Base-by-base conservation (phyloP, 352 stramenopile species). In the Phytopythium montanum region DNA sequence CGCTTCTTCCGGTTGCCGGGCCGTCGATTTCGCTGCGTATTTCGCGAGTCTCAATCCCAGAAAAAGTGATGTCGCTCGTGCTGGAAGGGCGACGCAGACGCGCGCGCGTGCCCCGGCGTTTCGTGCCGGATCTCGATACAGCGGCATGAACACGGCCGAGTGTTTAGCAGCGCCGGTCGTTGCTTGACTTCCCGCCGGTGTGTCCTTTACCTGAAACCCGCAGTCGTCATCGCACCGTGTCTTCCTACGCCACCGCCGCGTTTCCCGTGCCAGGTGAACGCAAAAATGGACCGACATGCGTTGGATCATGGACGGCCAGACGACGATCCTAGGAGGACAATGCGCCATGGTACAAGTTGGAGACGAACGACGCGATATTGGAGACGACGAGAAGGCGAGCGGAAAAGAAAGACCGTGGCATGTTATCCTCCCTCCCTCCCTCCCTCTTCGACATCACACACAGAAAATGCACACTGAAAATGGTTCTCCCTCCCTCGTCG, bases 381-480 rank as follows among this genome's bases (percentile, higher is more conserved):
- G 3, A 23, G 33, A 39, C 36, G 18, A 39, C 34, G 34, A 42
- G n/a, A 45, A 5, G 23, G 16, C 18, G 12, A 5, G 5, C 19
- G 19, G 45, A 56, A 56, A 56, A 42, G 36, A 56, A 56, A 56
- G 50, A 56, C 33, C 5, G 50, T 60, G 54, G 54, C 42, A 51
- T 60, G 38, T 52, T 49, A 60, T 50, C 54, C 29, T 26, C 54
- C 50, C n/a, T 29, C 25, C 38, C n/a, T n/a, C n/a, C n/a, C n/a
- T n/a, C n/a, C n/a, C n/a, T n/a, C n/a, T n/a, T n/a, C 26, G n/a
- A 61, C 56, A 61, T 38, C 56, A 61, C 21, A 25, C 19, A 54
- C 41, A 55, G 42, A 53, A 53, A 53, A 55, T 54, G 28, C 56
- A 61, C 42, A 60, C 39, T 60, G 54, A 59, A 50, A 28, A 48